Base-by-base conservation (phyloP, 768 basidiomycete genomes). In the Tylopilus cervinicoccineus region DNA sequence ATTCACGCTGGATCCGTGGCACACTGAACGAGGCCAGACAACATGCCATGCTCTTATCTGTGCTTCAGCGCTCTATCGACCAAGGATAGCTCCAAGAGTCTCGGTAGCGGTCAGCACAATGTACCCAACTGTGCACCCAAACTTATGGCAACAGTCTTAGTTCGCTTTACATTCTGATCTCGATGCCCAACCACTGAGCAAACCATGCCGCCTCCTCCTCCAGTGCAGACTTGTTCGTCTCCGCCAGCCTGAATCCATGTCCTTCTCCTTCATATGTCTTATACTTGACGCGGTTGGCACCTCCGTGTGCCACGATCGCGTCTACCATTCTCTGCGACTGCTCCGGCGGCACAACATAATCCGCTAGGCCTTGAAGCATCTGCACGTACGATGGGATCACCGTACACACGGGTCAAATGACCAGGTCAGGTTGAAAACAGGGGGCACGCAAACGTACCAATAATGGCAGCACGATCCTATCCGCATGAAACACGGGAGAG, bases 201-300 rank as follows among this genome's bases (percentile, higher is more conserved):
- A 47, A 47, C 38, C 46, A 47, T 17, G 24, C 34, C 9, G 31
- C 46, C 26, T 47, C 38, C 31, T 40, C 46, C 27, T 47, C 46
- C 24, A 40, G 24, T 4, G 46, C 38, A 8, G 46, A 47, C 31
- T 11, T 39, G 6, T 47, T 39, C 14, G 46, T 47, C 10, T 47
- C 46, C 14, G 46, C 46, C 6, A 39, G 33, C n/a, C 47, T 11
- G 33, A 48, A 48, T 8, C 47, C 32, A 13, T 48, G 47, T 22
- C 39, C 40, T 27, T 41, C 47, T 5, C 33, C 40, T 27, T 48
- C 40, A 16, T 48, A 48, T 5, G 40, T 37, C 47, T 23, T 29
- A 11, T 48, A 42, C 27, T 34, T 42, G 20, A 36, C 47, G 5
- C 47, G 46, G 23, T 40, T 14, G 20, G 31, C 23, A 13, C 46